Conservation (phyloP, 106 monocot genomes). For the Platanthera zijinensis region DNA sequence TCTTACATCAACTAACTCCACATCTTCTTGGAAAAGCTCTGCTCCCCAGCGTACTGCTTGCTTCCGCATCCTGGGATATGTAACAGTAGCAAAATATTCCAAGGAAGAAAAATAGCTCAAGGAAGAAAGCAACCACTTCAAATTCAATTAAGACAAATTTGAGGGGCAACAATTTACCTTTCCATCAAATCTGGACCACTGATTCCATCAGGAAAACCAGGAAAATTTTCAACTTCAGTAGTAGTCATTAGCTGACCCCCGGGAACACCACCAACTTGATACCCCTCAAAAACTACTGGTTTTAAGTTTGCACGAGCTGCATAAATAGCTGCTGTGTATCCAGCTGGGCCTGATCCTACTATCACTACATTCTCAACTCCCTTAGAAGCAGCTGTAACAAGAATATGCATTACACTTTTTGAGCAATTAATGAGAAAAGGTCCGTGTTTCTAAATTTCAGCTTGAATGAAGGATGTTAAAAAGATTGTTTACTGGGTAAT, state of each 20-base stretch:
- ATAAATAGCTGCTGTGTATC: constrained; percentile 96
- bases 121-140: not conserved
- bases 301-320: constrained; percentile 95
- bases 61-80: constrained; percentile 56
- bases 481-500: not conserved
- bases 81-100: not conserved
- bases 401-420: not conserved
- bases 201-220: constrained; percentile 93
- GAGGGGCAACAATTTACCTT: constrained; percentile 29
- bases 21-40: constrained; percentile 93
- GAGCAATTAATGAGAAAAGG: not conserved
- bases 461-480: not conserved
- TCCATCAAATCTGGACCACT: constrained; percentile 98
- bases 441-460: not conserved
- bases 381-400: constrained; percentile 27
- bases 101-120: not conserved
- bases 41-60: constrained; percentile 99
- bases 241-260: constrained; percentile 98
- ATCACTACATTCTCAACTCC: constrained; percentile 90
- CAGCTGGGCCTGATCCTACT: constrained; percentile 94
- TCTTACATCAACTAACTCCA: constrained; percentile 76
- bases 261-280: constrained; percentile 92
- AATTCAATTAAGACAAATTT: not conserved
- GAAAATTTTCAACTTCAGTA: constrained; percentile 95
- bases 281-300: constrained; percentile 93